Evolutionary conservation across 2,329 filamentous ascomycete species (phyloP), one percentile per base, ranked within the genome.

Genomic region (Aspergillus nomiae): DNA sequence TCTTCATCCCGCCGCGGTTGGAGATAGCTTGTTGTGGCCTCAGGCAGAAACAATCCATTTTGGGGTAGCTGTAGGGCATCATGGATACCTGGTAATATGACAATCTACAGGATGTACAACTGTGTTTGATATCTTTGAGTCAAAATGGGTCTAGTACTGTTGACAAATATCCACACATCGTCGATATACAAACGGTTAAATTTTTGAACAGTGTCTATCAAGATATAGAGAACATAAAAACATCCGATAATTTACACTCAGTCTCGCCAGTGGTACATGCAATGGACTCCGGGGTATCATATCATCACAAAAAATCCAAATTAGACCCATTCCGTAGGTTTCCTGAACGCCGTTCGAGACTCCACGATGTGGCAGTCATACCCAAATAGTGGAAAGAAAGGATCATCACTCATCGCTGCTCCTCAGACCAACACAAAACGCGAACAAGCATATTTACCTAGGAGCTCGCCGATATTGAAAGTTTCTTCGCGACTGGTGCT

Each of bases 401-500:
- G 38, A 56, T 62, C 64, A 59, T 61, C 60, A 56, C 24, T 38
- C 62, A 56, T 60, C 32, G 50, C 46, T 38, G 51, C 21, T 36
- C 19, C 58, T 36, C 32, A 57, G 34, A 28, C 16, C 30, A 53
- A 46, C 24, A 12, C 30, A 53, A 46, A 16, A 38, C 16, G 32
- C 24, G 11, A 16, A n/a, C 21, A 55, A 26, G 34, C 34, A 34
- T 9, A 12, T 48, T 14, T 16, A 9, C 19, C 34, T 55, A 55
- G 21, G 51, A 55, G 32, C 28, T 30, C 16, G 66, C 67, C 32
- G 66, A 64, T 19, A 73, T 62, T 1, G 70, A 62, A 28, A 69
- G 61, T 56, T 65, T 74, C 66, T 67, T 73, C n/a, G 66, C 43
- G 24, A 65, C 59, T 14, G 63, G 58, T 7, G 66, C 63, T 8